Percentiles rank a stretch among this genome's conserved stretches.
Evolutionary conservation across 108 stramenopile species (phyloP).

Genomic region (Fistulifera solaris): DNA sequence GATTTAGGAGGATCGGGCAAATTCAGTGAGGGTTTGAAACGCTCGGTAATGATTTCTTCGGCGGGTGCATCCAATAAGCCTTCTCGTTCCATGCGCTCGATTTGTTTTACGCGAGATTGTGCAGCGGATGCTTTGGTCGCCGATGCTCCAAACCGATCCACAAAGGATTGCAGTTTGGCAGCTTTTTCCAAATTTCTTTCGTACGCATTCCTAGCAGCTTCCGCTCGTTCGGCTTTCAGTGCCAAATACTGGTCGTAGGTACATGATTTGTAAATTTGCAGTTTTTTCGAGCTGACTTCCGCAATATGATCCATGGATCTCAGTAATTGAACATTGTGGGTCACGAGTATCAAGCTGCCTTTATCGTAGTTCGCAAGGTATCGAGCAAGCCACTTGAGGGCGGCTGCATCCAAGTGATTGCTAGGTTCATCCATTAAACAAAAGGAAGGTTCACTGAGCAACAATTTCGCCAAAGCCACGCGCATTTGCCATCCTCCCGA

Average conservation of each 20-base stretch:
- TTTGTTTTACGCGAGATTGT: conserved; percentile 80
- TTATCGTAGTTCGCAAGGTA: conserved; percentile 70
- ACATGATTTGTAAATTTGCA: conserved; percentile 57
- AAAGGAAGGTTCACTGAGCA: conserved; percentile 71
- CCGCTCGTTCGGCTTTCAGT: conserved; percentile 69
- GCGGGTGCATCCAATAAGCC: conserved; percentile 64
- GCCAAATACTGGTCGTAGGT: conserved; percentile 63
- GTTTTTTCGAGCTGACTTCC: conserved; percentile 38
- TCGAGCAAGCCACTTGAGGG: conserved; percentile 73
- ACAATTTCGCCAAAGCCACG: conserved; percentile 73
- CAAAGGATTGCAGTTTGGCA: conserved; percentile 76
- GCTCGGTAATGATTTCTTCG: conserved; percentile 20
- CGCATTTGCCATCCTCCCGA: conserved; percentile 95
- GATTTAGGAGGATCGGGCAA: conserved; percentile 57
- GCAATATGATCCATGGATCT: conserved; percentile 74
- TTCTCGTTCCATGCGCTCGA: conserved; percentile 76
- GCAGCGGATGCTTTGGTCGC: conserved; percentile 85
- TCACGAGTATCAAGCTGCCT: conserved; percentile 76
- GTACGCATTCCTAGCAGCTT: conserved; percentile 66
- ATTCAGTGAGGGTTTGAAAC: conserved; percentile 24
- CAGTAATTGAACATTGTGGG: conserved; percentile 78
- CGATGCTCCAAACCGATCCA: conserved; percentile 79
- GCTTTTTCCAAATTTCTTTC: conserved; percentile 80
- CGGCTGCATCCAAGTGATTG: conserved; percentile 70
- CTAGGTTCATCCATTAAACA: conserved; percentile 80